Evolutionary conservation across 2,329 filamentous ascomycete genomes (phyloP).

Genomic region (Fusarium incarnatum): DNA sequence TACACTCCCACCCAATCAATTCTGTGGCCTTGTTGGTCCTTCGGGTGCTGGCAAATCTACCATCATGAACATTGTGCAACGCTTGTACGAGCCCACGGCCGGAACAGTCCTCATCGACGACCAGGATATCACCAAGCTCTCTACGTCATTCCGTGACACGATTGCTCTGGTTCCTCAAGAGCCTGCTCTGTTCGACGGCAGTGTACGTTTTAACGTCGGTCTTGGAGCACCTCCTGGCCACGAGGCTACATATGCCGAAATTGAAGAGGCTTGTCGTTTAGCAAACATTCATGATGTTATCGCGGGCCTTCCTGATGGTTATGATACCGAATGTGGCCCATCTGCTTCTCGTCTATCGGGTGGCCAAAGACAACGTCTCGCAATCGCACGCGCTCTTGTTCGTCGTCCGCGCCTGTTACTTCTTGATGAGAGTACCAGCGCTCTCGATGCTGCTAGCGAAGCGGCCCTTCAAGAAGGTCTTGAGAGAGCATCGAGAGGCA

Average conservation of each 20-base stretch:
- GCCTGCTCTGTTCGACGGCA: slow-evolving; percentile 66
- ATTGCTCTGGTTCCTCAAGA: slow-evolving; percentile 70
- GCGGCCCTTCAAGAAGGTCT: slow-evolving; percentile 73
- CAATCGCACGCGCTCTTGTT: slow-evolving; percentile 81
- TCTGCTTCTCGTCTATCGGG: slow-evolving; percentile 80
- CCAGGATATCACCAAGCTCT: slow-evolving; percentile 57
- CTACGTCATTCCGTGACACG: slow-evolving; percentile 59
- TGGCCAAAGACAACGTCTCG: slow-evolving; percentile 81
- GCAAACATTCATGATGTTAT: slow-evolving; percentile 81
- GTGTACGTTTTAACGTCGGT: slow-evolving; percentile 66
- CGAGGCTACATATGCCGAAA: slow-evolving; percentile 68
- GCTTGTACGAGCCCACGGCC: slow-evolving; percentile 58
- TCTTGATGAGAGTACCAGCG: slow-evolving; percentile 84
- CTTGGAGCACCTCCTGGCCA: slow-evolving; percentile 66
- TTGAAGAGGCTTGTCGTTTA: slow-evolving; percentile 73
- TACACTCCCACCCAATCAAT: slow-evolving; percentile 67
- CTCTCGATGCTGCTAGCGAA: slow-evolving; percentile 78
- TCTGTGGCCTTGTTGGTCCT: slow-evolving; percentile 72
- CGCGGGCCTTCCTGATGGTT: slow-evolving; percentile 69
- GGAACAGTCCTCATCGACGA: slow-evolving; percentile 58
- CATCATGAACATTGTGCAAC: slow-evolving; percentile 66
- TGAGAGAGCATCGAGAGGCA: slow-evolving; percentile 64
- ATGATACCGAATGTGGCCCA: slow-evolving; percentile 75
- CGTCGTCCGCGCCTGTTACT: slow-evolving; percentile 78
- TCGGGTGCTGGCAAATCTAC: slow-evolving; percentile 76